A percentile compares a stretch with the other conserved stretches of the same genome.
phyloP scores from a whole-genome alignment of 2,329 filamentous ascomycete species.

The Colletotrichum spaethianum region DNA sequence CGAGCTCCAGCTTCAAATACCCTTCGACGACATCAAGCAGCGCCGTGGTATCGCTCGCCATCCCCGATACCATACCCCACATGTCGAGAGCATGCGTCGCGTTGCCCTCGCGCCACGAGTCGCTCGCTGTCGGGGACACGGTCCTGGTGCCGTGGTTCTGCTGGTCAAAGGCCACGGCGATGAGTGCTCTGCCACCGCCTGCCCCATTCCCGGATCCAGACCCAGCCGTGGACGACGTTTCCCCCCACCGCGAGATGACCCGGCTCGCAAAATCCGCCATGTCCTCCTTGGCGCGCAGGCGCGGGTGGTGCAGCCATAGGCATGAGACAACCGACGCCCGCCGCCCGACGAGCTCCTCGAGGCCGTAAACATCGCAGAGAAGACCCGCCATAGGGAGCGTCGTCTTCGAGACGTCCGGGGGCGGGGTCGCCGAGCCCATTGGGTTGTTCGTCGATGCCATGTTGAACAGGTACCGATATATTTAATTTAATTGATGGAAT shows the following conservation, averaged over 20 bases:
- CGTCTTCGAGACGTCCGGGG: constrained; percentile 71
- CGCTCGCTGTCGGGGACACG: constrained; percentile 78
- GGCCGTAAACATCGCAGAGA: constrained; percentile 83
- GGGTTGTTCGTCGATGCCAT: constrained; percentile 46
- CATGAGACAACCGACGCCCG: constrained; percentile 74
- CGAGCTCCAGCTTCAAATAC: constrained; percentile 74
- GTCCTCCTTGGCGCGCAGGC: constrained; percentile 76
- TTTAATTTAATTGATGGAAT: neutral
- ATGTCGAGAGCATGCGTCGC: constrained; percentile 90
- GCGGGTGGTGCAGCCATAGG: constrained; percentile 93
- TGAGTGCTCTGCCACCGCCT: constrained; percentile 67
- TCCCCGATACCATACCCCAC: constrained; percentile 83
- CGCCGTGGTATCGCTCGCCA: constrained; percentile 80
- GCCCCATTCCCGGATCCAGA: neutral
- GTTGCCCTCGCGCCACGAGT: constrained; percentile 86
- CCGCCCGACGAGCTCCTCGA: constrained; percentile 74
- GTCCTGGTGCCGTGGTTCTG: constrained; percentile 88
- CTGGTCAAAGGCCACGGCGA: constrained; percentile 91
- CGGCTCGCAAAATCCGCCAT: constrained; percentile 84
- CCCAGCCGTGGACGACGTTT: constrained; percentile 44
- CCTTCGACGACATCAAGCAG: constrained; percentile 85
- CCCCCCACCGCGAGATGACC: constrained; percentile 75
- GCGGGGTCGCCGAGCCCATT: constrained; percentile 51
- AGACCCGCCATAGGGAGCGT: constrained; percentile 84
- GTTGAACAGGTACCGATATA: neutral